Percentiles rank a stretch among this genome's conserved stretches.
These are phyloP conservation scores for Juncus effusus DNA, from an alignment of 176 grass and related monocot genomes.

Conservation along the genomic window DNA sequence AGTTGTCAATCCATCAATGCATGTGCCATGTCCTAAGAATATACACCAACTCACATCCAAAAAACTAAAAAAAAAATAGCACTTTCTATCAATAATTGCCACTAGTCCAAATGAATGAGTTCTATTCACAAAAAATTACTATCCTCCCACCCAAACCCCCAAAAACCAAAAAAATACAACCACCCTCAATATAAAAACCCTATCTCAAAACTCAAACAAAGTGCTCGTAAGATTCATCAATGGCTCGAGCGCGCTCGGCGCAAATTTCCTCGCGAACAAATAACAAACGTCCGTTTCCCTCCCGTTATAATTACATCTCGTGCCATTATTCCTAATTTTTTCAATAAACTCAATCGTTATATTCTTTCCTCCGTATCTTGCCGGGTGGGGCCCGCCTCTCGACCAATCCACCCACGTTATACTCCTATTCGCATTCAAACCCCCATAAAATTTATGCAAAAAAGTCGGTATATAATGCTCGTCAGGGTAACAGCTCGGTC, in stretches of 20 bases:
- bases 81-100: slow-evolving; percentile 23
- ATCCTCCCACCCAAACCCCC: not conserved
- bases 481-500: slow-evolving; percentile 53
- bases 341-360: slow-evolving; percentile 32
- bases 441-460: slow-evolving; percentile 34
- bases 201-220: slow-evolving; percentile 54
- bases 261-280: slow-evolving; percentile 63
- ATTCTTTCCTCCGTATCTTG: slow-evolving; percentile 42
- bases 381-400: slow-evolving; percentile 54
- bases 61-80: not conserved
- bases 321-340: slow-evolving; percentile 46
- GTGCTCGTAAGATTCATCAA: slow-evolving; percentile 68
- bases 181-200: not conserved
- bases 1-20: not conserved
- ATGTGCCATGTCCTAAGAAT: slow-evolving; percentile 28
- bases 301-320: slow-evolving; percentile 43
- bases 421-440: slow-evolving; percentile 47
- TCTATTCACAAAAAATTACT: slow-evolving; percentile 33
- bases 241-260: slow-evolving; percentile 46
- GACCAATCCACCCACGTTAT: slow-evolving; percentile 71
- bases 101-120: slow-evolving; percentile 26
- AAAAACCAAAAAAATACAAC: slow-evolving; percentile 4
- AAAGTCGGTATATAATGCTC: slow-evolving; percentile 71
- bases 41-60: slow-evolving; percentile 22
- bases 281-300: slow-evolving; percentile 44